A percentile compares a stretch with the other conserved stretches of the same genome.
These are phyloP conservation scores for Coemansia sp. DNA, from an alignment of 192 early-diverging fungal genomes.

Conservation along the genomic window DNA sequence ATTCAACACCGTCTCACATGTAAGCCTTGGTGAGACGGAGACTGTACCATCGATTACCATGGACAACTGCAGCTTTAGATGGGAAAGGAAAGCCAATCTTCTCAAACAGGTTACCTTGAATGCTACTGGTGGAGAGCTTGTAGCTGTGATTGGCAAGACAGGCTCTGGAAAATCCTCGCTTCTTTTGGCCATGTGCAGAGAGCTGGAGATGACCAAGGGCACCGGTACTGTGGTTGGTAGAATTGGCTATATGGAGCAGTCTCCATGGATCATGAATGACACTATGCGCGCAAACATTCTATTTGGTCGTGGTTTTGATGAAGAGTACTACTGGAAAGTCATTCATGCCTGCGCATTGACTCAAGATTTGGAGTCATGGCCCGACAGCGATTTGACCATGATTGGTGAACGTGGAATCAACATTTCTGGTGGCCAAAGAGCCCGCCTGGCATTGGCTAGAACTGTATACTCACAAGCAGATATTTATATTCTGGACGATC, in stretches of 20 bases:
- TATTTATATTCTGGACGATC: slow-evolving; percentile 11
- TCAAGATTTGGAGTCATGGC: slow-evolving; percentile 4
- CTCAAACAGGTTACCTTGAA: slow-evolving; percentile 52
- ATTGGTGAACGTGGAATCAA: slow-evolving; percentile 19
- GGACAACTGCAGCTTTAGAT: slow-evolving; percentile 4
- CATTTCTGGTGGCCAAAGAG: slow-evolving; percentile 25
- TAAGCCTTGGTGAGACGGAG: too few species aligned
- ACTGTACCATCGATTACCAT: background rate
- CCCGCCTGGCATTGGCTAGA: slow-evolving; percentile 17
- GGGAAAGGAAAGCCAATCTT: background rate
- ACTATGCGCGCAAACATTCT: slow-evolving; percentile 20
- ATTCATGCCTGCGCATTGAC: slow-evolving; percentile 9
- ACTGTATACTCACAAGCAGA: slow-evolving; percentile 26
- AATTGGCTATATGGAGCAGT: slow-evolving; percentile 76
- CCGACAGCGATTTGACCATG: slow-evolving; percentile 2
- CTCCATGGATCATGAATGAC: slow-evolving; percentile 42
- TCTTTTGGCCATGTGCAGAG: slow-evolving; percentile 74
- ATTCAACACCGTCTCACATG: too few species aligned
- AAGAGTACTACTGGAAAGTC: slow-evolving; percentile 10
- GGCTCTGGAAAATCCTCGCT: slow-evolving; percentile 80
- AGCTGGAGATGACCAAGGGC: slow-evolving; percentile 59
- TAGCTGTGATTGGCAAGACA: slow-evolving; percentile 75
- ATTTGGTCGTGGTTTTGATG: slow-evolving; percentile 21
- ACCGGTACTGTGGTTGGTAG: slow-evolving; percentile 61
- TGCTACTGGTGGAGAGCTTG: slow-evolving; percentile 59